Conservation (phyloP, 2,329 filamentous ascomycete species). For the Exophiala sp. region DNA sequence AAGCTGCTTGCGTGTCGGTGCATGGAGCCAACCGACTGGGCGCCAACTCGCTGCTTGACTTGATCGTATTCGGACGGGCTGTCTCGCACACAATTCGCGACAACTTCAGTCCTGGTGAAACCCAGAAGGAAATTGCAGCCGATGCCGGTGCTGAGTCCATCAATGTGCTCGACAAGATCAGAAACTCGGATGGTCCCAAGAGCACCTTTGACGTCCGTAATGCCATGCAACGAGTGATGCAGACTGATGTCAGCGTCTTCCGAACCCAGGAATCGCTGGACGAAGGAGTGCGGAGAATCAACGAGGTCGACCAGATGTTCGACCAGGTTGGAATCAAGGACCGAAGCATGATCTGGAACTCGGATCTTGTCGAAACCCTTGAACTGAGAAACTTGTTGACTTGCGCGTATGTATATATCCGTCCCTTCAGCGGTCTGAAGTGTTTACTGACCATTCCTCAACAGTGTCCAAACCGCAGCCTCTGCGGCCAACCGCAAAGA, state of each 20-base stretch:
- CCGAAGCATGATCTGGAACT: conserved; percentile 97
- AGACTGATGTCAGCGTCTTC: conserved; percentile 88
- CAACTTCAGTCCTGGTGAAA: conserved; percentile 77
- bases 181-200: conserved; percentile 69
- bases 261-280: conserved; percentile 76
- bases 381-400: conserved; percentile 93
- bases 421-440: not conserved
- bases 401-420: conserved; percentile 67
- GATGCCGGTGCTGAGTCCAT: conserved; percentile 78
- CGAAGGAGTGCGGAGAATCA: conserved; percentile 75
- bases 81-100: conserved; percentile 96
- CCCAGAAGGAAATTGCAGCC: conserved; percentile 70
- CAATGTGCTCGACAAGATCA: conserved; percentile 62
- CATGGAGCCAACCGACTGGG: conserved; percentile 97
- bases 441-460: conserved; percentile 4
- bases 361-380: conserved; percentile 84
- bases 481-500: conserved; percentile 92
- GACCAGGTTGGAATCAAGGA: conserved; percentile 80
- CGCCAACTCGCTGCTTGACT: conserved; percentile 94
- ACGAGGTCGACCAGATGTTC: conserved; percentile 68
- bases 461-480: conserved; percentile 67
- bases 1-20: conserved; percentile 95
- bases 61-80: conserved; percentile 95
- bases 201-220: conserved; percentile 74
- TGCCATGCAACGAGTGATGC: conserved; percentile 92